Base-by-base conservation (phyloP, 2,329 filamentous ascomycete genomes). In the Plenodomus tracheiphilus region DNA sequence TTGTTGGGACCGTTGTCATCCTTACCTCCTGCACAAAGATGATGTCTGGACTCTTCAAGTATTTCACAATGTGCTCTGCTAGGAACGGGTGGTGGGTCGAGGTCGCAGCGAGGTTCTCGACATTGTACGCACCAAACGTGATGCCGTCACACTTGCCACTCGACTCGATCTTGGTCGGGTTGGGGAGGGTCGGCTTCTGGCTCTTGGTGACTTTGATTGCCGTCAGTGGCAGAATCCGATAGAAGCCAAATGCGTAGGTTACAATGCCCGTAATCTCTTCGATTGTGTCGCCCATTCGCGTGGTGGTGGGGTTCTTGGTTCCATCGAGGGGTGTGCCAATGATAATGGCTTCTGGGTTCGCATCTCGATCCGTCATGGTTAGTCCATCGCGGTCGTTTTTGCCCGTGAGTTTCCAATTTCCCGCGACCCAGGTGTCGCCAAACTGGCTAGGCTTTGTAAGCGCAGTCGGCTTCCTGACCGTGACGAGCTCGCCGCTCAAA, bases 11-110 rank as follows among this genome's bases (percentile, higher is more conserved):
- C 86, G 35, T 77, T 80, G 74, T 85, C 77, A 64, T 89, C 87
- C 70, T 89, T 39, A 89, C 75, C 70, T 89, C 87, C 66, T 89
- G 86, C 2, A 90, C 61, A 64, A 88, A 87, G 48, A 90, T 63
- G 4, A 89, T 66, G 62, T 86, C 84, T 0, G 87, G 87, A 0
- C 79, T 80, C 49, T 77, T 79, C 54, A 89, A 73, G 70, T 84
- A 85, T 55, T 81, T 72, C 43, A 84, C 83, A 54, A 90, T 86
- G 60, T 89, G 85, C 8, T 75, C 71, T 2, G 85, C 82, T n/a
- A 89, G 77, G 11, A 70, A 71, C n/a, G 77, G 71, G 19, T 88
- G 73, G 54, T 84, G 81, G 1, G 75, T 56, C 0, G 81, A 82
- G 28, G 73, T 76, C 0, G 85, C 81, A 7, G 77, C 73, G 15